phyloP scores from a whole-genome alignment of 345 rosid genomes.

The Carallia pectinifolia region DNA sequence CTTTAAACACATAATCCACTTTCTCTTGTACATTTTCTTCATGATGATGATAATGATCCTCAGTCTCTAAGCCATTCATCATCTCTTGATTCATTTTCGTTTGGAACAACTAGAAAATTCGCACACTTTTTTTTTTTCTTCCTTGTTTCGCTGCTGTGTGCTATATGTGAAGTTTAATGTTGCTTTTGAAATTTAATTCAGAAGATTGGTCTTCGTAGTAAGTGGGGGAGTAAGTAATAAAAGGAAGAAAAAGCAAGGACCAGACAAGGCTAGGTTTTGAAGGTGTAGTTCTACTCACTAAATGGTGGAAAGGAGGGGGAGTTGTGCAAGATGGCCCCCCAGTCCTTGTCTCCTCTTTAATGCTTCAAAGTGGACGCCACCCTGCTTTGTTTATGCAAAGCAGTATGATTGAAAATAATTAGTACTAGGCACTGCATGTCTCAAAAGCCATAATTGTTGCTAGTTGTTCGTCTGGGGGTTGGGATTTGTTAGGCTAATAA shows the following conservation, averaged over 20 bases:
- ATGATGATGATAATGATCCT: slow-evolving; percentile 13
- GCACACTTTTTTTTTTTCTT: background rate
- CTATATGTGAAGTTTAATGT: background rate
- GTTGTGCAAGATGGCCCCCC: background rate
- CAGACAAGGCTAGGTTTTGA: background rate
- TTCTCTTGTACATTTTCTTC: slow-evolving; percentile 38
- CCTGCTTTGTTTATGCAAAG: background rate
- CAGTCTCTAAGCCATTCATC: slow-evolving; percentile 55
- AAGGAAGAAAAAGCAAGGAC: background rate
- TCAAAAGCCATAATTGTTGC: too few species aligned
- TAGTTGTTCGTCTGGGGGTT: too few species aligned
- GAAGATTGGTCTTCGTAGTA: background rate
- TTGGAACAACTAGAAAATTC: background rate
- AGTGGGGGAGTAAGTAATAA: slow-evolving; percentile 10
- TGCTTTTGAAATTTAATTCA: background rate
- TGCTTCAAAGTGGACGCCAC: background rate
- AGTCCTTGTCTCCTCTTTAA: slow-evolving; percentile 9
- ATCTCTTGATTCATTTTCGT: slow-evolving; percentile 58
- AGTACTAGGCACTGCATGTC: background rate
- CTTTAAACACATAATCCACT: slow-evolving; percentile 71
- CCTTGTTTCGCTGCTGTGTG: background rate
- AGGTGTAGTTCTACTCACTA: background rate
- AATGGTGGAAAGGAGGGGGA: slow-evolving; percentile 1
- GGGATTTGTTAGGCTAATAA: background rate
- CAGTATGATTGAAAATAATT: background rate